A percentile compares a stretch with the other conserved stretches of the same genome.
Conservation (phyloP, 805 yeast species). For the Schwanniomyces pseudopolymorphus region DNA sequence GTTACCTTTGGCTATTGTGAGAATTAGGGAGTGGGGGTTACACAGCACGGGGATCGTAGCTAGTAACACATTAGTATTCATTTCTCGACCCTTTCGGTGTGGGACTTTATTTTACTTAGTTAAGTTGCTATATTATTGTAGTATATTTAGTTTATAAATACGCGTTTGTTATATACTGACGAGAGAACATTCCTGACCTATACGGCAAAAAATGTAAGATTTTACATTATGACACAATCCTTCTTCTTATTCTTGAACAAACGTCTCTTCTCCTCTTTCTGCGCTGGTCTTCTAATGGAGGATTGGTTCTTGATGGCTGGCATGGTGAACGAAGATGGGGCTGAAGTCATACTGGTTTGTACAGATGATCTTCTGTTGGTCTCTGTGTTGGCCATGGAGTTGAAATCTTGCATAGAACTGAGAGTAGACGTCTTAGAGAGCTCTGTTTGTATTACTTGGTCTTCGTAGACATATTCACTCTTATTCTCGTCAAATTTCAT, state of each 20-base stretch:
- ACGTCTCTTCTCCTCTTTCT: not conserved
- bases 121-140: not conserved
- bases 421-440: not conserved
- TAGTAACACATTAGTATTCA: too few relatives aligned
- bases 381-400: not conserved
- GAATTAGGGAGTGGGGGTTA: too few relatives aligned
- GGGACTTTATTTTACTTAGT: too few relatives aligned
- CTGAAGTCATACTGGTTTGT: not conserved
- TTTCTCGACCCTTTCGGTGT: too few relatives aligned
- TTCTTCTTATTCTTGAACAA: conserved; percentile 20
- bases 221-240: conserved; percentile 27
- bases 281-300: not conserved
- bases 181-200: not conserved
- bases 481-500: conserved; percentile 15
- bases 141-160: not conserved
- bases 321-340: not conserved
- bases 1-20: too few relatives aligned
- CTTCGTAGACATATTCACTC: not conserved
- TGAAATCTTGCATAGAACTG: conserved; percentile 1
- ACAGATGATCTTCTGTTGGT: not conserved
- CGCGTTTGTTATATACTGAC: not conserved
- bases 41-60: too few relatives aligned
- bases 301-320: not conserved
- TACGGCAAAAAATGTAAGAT: not conserved
- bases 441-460: not conserved